Percentiles rank a stretch among this genome's conserved stretches.
Conservation (phyloP, 2,329 filamentous ascomycete genomes). For the Canariomyces notabilis region DNA sequence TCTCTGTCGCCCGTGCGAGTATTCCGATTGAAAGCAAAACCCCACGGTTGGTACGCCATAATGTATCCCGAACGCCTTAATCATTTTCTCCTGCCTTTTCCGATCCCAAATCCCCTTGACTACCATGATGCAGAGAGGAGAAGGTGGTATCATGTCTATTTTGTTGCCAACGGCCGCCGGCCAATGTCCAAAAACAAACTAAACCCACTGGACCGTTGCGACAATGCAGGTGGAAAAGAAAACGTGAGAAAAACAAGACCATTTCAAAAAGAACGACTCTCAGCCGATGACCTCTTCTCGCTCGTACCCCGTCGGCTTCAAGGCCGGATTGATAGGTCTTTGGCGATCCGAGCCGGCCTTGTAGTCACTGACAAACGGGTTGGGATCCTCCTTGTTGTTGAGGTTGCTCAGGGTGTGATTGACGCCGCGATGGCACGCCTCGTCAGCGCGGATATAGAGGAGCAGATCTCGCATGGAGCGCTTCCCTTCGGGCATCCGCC, state of each 20-base stretch:
- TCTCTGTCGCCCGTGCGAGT: too few species aligned
- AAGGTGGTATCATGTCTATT: not conserved
- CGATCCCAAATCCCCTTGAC: not conserved
- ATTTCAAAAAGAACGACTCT: constrained; percentile 12
- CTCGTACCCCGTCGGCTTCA: constrained; percentile 72
- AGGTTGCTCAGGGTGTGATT: constrained; percentile 94
- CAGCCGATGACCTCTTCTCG: constrained; percentile 67
- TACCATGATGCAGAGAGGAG: not conserved
- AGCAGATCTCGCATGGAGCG: constrained; percentile 82
- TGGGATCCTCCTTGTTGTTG: constrained; percentile 79
- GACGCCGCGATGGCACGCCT: constrained; percentile 86
- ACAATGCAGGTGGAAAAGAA: not conserved
- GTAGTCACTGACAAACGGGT: constrained; percentile 84
- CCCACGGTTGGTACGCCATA: too few species aligned
- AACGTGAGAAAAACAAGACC: not conserved
- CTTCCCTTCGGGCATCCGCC: constrained; percentile 83
- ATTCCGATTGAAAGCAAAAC: too few species aligned
- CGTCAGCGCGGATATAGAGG: constrained; percentile 68
- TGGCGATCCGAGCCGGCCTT: constrained; percentile 52
- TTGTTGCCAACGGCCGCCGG: not conserved
- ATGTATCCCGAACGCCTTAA: too few species aligned
- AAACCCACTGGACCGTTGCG: not conserved
- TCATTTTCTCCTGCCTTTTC: not conserved
- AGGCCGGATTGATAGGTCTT: constrained; percentile 63
- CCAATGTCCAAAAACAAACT: not conserved